Evolutionary conservation across 2,329 filamentous ascomycete genomes (phyloP), one percentile per base, ranked within the genome.

Genomic region (Grosmannia penicillata): DNA sequence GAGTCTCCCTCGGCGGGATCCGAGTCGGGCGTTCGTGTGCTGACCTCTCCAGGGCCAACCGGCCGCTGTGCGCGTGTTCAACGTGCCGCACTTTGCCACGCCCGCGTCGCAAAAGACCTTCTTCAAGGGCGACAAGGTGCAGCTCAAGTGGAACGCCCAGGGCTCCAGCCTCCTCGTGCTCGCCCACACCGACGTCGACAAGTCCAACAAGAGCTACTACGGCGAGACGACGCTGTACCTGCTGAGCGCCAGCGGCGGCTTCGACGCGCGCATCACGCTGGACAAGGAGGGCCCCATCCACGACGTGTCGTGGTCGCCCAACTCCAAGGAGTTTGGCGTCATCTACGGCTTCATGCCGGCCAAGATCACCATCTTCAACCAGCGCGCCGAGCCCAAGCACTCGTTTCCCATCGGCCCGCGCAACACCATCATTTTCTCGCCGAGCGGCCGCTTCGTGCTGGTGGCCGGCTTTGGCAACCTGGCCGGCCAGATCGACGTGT

Each of bases 281-380:
- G 91, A 98, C 61, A 96, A 96, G 65, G 89, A 96, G 56, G 91
- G 91, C 0, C 91, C 91, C 6, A 95, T 96, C 51, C 89, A 57
- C 59, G 91, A 98, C 55, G 89, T 98, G 31, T 76, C 82, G n/a
- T 98, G 91, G 91, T 95, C 86, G 33, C 87, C 91, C 34, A 96
- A 91, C 61, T 93, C 86, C 50, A 93, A 86, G 64, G 89, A 96
- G 60, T 98, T 98, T 53, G 89, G 86, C 54, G 91, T 98, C 24
- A 79, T 95, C 14, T 98, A 98, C 56, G 91, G 91, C 44, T 96
- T 84, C 60, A 96, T 95, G 86, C 91, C 91, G n/a, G 84, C 91
- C 40, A 96, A 96, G 70, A 91, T 89, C 4, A 95, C 89, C 49
- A 91, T 98, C 49, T 98, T 96, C 73, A 95, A 95, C 59, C 75